A percentile compares a stretch with the other conserved stretches of the same genome.
Conservation (phyloP, 148 eudicot species). For the Nepenthes gracilis region DNA sequence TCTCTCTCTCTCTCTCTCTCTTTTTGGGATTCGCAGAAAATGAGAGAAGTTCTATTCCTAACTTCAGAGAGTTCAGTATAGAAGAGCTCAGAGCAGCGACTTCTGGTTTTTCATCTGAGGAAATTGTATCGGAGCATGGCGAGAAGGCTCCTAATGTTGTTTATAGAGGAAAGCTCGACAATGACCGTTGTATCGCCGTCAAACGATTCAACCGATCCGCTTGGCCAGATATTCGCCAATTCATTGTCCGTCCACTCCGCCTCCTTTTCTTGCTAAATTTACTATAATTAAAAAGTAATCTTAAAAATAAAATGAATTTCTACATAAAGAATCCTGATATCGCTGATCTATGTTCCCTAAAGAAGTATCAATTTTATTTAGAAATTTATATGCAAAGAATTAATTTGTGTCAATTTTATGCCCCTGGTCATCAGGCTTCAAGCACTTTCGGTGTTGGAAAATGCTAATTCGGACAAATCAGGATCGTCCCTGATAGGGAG, state of each 20-base stretch:
- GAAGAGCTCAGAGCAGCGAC: constrained; percentile 53
- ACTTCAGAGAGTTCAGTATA: constrained; percentile 38
- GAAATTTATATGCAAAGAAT: no score
- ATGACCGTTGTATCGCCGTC: constrained; percentile 32
- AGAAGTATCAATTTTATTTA: no score
- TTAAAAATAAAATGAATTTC: no score
- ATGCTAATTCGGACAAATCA: no score
- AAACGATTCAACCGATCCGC: constrained; percentile 53
- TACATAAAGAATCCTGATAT: no score
- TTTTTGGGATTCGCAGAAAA: constrained; percentile 7
- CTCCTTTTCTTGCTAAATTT: background rate
- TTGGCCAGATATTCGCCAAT: constrained; percentile 63
- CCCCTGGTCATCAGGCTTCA: no score
- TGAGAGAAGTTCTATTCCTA: constrained; percentile 20
- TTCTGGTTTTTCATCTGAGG: constrained; percentile 32
- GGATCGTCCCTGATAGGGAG: no score
- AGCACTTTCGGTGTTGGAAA: no score
- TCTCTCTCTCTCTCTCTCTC: background rate
- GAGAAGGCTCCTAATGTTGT: constrained; percentile 65
- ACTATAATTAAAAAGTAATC: background rate
- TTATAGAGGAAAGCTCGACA: constrained; percentile 33
- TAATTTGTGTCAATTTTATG: no score
- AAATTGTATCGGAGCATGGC: constrained; percentile 55
- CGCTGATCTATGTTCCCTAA: no score
- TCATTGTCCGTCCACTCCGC: constrained; percentile 19